Evolutionary conservation across 805 yeast species (phyloP), one percentile per base, ranked within the genome.

Genomic region (Saturnispora zaruensis): DNA sequence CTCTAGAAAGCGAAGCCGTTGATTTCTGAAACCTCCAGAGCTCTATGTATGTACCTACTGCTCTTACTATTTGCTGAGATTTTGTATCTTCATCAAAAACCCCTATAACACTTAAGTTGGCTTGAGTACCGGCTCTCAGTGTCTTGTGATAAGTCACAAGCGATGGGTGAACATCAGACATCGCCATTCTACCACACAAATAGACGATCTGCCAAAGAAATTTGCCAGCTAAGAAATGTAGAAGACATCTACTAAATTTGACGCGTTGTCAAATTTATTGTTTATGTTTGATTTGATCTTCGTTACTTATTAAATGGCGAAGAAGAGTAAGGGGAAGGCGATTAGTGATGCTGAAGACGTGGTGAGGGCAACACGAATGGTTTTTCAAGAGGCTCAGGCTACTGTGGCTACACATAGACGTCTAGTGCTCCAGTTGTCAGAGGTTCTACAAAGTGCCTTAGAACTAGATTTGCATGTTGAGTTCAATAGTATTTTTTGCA

Each of bases 321-420:
- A 20, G 30, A 34, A 37, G 4, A 11, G 25, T 3, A 20, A 8
- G 3, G 14, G 4, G 4, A n/a, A 30, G 24, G 36, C 14, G 11
- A 21, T 47, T 4, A 5, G 16, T 4, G 50, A 47, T 24, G 43
- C 41, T 3, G 54, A 23, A 4, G 73, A 70, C 50, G 65, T 78
- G 25, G 68, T 69, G 34, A 49, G 53, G 9, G 78, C 84, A 3
- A 68, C 83, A 57, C 80, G 85, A 1, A 80, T 76, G 50, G 79
- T 82, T 3, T 89, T 89, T 60, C 91, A 85, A 59, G 91, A 83
- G 50, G 86, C 93, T 0, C 97, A 89, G 60, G 55, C 67, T 21
- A 74, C 87, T 2, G 72, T 82, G 30, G 82, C 90, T 0, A 83
- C 90, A 2, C 96, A 89, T 64, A 72, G 86, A 44, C 84, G 85